Percentiles rank a stretch among this genome's conserved stretches.
Conservation (phyloP, 129 eudicot genomes). For the Escallonia rubra region DNA sequence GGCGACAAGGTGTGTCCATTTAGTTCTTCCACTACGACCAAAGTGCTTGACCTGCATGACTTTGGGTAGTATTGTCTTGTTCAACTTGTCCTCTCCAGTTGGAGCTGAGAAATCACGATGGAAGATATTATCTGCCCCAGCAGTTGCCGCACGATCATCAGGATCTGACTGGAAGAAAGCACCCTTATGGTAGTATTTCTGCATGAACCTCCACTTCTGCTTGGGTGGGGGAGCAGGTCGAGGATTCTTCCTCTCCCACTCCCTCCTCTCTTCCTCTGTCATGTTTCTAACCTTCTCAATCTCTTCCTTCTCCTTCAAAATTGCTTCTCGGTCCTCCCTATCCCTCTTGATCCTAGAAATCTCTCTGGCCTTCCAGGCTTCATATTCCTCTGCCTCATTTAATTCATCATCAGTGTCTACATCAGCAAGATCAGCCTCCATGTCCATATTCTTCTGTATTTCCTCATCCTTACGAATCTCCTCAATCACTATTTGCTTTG, state of each 20-base stretch:
- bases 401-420: constrained; percentile 90
- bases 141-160: constrained; percentile 79
- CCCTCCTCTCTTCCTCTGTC: constrained; percentile 98
- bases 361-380: constrained; percentile 87
- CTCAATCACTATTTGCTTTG: constrained; percentile 81
- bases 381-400: constrained; percentile 91
- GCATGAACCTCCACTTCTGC: constrained; percentile 96
- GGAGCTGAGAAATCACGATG: constrained; percentile 85
- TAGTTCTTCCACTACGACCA: constrained; percentile 95
- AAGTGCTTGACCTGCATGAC: constrained; percentile 99
- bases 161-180: constrained; percentile 82
- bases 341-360: constrained; percentile 95
- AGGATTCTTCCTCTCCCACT: constrained; percentile 95
- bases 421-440: constrained; percentile 71
- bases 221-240: constrained; percentile 45
- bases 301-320: constrained; percentile 89
- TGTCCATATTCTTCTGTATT: constrained; percentile 62
- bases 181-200: constrained; percentile 97
- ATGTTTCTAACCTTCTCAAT: constrained; percentile 88
- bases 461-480: constrained; percentile 67
- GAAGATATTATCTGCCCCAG: constrained; percentile 50
- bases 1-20: constrained; percentile 96
- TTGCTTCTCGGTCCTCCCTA: constrained; percentile 84
- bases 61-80: constrained; percentile 85
- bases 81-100: constrained; percentile 94